Base-by-base conservation (phyloP, 2,329 filamentous ascomycete species). In the Curvularia lunata region DNA sequence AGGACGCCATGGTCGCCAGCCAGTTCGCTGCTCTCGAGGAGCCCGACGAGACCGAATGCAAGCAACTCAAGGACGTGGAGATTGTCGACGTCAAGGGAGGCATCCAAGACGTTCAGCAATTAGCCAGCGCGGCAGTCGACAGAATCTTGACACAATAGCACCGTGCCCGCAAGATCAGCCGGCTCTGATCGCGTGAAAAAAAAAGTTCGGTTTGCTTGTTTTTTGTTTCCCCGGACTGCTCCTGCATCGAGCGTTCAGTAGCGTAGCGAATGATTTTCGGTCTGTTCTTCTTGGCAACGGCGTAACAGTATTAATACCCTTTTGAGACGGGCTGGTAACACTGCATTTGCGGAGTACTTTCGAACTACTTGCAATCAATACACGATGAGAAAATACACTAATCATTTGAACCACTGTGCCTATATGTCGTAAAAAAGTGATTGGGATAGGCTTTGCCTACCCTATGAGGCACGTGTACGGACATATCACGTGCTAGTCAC, bases 1-100 rank as follows among this genome's bases (percentile, higher is more conserved):
- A 95, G 69, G 90, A 91, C 67, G 86, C 87, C 70, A 98, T 99
- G 94, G 93, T 99, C 8, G 88, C 90, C 70, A 96, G 92, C 78
- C 95, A 99, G 75, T 90, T 98, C 65, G 86, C 88, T 62, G 89
- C 88, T 51, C 84, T 99, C n/a, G 94, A 99, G 79, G 87, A 89
- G 61, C 95, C 95, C 0, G 83, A 83, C 50, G 77, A 79, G 45
- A 86, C 91, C 54, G 90, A 92, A 72, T 81, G 84, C 62, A 81
- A 74, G 58, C 70, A 68, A 50, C 67, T 76, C 10, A 75, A 74
- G 62, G 81, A 83, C 63, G 78, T 82, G 2, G 63, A 81, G 52
- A 74, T 74, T 21, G 75, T 83, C 47, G 80, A 83, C 63, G 80
- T 81, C 12, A 77, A 75, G 58, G 79, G 79, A 10, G 71, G 64